These are phyloP conservation scores for Silene coronaria DNA, from an alignment of 179 eudicot genomes.

Conservation along the genomic window DNA sequence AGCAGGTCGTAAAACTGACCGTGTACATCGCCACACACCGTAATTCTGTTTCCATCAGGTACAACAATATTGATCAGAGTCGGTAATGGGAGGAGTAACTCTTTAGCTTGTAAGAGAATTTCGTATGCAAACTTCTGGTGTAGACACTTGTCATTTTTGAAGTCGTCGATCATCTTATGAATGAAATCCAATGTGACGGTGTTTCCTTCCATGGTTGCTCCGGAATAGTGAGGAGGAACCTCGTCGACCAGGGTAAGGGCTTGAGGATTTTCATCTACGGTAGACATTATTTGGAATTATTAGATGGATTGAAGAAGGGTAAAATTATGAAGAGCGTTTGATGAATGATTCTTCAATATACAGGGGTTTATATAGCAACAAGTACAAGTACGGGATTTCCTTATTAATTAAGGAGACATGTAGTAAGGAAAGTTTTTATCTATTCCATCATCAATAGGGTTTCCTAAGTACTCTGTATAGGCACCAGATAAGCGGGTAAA, in stretches of 20 bases:
- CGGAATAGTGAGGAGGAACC: background rate
- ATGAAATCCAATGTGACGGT: background rate
- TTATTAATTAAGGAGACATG: too few species aligned
- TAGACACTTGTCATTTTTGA: background rate
- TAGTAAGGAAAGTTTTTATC: too few species aligned
- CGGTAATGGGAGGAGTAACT: background rate
- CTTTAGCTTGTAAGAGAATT: background rate
- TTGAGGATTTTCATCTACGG: background rate
- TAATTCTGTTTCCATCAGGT: background rate
- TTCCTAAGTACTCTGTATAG: too few species aligned
- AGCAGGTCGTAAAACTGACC: too few species aligned
- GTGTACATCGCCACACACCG: background rate
- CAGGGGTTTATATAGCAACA: too few species aligned
- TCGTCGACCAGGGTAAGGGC: background rate
- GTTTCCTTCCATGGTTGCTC: background rate
- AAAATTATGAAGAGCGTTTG: too few species aligned
- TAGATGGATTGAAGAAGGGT: background rate
- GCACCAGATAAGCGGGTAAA: too few species aligned
- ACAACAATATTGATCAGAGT: background rate
- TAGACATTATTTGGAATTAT: background rate
- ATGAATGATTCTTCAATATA: too few species aligned
- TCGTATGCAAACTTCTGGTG: background rate
- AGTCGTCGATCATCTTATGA: background rate
- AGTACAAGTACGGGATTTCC: too few species aligned
- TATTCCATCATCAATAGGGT: too few species aligned